phyloP scores from a whole-genome alignment of 371 early-diverging fungal species.

The Mortierella sp. region DNA sequence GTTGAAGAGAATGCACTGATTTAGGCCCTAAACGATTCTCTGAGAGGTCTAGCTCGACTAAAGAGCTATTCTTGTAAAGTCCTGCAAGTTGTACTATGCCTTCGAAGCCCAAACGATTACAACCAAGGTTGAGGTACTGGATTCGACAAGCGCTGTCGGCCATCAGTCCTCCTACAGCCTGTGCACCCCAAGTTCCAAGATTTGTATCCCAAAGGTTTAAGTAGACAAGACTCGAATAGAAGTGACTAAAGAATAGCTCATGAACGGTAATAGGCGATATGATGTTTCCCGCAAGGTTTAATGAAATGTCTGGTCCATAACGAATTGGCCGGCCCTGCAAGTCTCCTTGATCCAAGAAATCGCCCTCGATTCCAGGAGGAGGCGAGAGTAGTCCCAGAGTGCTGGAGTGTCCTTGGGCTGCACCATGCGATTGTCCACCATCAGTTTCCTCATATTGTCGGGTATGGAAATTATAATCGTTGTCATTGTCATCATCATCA shows the following conservation, averaged over 20 bases:
- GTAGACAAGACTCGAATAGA: conserved; percentile 38
- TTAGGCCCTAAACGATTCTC: conserved; percentile 47
- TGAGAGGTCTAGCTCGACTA: conserved; percentile 47
- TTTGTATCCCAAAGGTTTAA: conserved; percentile 50
- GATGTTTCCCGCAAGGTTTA: conserved; percentile 48
- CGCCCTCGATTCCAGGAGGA: neutral
- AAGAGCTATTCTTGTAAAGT: conserved; percentile 43
- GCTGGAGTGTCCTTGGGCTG: neutral
- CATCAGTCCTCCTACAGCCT: conserved; percentile 51
- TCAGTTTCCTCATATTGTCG: neutral
- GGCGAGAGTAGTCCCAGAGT: conserved; percentile 14
- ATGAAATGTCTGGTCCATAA: conserved; percentile 29
- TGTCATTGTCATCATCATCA: neutral
- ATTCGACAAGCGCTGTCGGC: conserved; percentile 46
- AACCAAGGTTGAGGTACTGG: conserved; percentile 47
- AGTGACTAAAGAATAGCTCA: conserved; percentile 46
- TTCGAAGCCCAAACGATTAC: conserved; percentile 49
- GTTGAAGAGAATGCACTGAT: conserved; percentile 39
- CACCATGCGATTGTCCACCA: neutral
- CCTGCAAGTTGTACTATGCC: conserved; percentile 44
- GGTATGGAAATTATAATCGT: neutral
- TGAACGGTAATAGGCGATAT: conserved; percentile 42
- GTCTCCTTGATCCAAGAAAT: neutral
- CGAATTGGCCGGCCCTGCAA: conserved; percentile 26
- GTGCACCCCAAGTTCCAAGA: conserved; percentile 52